These are phyloP conservation scores for Moesziomyces aphidis DNA, from an alignment of 1,284 basidiomycete species.

Conservation along the genomic window DNA sequence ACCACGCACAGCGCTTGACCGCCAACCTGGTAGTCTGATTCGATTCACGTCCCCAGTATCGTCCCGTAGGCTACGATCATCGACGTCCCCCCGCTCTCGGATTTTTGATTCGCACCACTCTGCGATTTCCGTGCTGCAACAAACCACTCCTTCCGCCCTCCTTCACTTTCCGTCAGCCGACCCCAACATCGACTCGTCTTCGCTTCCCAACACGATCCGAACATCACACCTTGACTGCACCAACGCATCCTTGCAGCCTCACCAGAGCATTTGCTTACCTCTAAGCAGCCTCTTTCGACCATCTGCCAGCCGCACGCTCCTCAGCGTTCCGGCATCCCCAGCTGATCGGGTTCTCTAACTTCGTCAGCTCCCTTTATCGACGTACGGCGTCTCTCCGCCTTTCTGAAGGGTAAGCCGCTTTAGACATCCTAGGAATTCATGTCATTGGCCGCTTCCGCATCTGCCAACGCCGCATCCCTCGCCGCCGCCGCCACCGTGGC, in stretches of 20 bases:
- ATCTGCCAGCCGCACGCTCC: not conserved
- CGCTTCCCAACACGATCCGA: no score
- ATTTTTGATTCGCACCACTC: conserved; percentile 31
- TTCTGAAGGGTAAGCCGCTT: conserved; percentile 41
- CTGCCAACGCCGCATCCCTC: conserved; percentile 6
- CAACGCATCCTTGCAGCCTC: not conserved
- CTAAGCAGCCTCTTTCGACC: not conserved
- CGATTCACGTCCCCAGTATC: conserved; percentile 23
- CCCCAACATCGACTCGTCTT: not conserved
- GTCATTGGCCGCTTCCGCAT: conserved; percentile 10
- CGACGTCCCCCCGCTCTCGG: conserved; percentile 19
- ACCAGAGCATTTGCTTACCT: no score
- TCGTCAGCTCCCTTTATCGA: conserved; percentile 7
- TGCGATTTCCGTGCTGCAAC: conserved; percentile 25
- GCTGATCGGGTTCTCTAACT: conserved; percentile 6
- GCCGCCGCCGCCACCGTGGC: conserved; percentile 10
- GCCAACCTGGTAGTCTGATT: conserved; percentile 8
- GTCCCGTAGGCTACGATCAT: conserved; percentile 49
- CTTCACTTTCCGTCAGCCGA: not conserved
- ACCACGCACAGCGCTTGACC: conserved; percentile 8
- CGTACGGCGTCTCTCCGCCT: conserved; percentile 9
- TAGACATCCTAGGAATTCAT: conserved; percentile 24
- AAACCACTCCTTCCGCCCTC: not conserved
- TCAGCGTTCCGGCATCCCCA: not conserved
- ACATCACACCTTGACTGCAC: not conserved